phyloP scores from a whole-genome alignment of 306 rosid species.

The Glycine latifolia region DNA sequence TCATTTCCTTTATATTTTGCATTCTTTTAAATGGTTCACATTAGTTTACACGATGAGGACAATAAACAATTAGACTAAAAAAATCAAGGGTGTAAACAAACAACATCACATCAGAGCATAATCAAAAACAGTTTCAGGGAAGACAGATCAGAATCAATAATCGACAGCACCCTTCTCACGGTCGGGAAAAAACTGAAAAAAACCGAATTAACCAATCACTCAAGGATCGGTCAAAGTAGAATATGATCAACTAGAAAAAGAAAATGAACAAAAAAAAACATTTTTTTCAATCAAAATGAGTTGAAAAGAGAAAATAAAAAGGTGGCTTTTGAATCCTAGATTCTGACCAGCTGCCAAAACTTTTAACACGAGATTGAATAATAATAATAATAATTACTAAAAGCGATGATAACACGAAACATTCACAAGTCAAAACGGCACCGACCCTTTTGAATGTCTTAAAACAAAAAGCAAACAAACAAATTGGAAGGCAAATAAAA shows the following conservation, averaged over 20 bases:
- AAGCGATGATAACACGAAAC: constrained; percentile 32
- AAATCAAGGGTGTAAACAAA: constrained; percentile 61
- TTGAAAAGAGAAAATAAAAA: not conserved
- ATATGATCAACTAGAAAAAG: constrained; percentile 1
- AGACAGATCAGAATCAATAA: constrained; percentile 55
- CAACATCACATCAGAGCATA: constrained; percentile 76
- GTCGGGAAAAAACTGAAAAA: constrained; percentile 52
- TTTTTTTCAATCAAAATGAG: not conserved
- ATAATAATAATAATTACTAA: not conserved
- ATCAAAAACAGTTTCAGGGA: constrained; percentile 51
- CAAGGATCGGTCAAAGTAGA: constrained; percentile 46
- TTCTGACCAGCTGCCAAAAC: constrained; percentile 42
- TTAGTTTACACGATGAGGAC: constrained; percentile 55
- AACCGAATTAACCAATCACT: constrained; percentile 55
- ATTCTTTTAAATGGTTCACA: constrained; percentile 41
- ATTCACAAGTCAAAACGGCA: constrained; percentile 46
- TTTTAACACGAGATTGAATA: constrained; percentile 36
- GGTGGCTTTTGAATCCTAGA: constrained; percentile 12
- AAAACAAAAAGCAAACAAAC: not conserved
- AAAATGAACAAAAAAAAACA: not conserved
- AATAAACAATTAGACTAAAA: constrained; percentile 47
- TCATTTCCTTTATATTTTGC: not conserved
- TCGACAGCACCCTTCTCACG: constrained; percentile 44
- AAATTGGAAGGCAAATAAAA: not conserved
- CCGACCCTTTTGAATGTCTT: constrained; percentile 34